Evolutionary conservation across 768 basidiomycete species (phyloP), one percentile per base, ranked within the genome.

Genomic region (Pholiota conissans): DNA sequence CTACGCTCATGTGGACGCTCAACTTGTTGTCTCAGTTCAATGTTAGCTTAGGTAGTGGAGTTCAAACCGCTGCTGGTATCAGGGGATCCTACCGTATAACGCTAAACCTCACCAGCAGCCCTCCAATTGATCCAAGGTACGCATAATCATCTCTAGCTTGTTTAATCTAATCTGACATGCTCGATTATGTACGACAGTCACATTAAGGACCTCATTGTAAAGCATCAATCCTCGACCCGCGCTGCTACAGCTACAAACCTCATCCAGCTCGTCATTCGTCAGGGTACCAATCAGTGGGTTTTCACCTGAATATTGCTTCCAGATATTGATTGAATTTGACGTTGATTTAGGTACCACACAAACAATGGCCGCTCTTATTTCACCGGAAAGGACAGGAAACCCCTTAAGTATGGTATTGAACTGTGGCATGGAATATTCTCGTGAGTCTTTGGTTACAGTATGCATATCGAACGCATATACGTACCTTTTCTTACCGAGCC

Each of bases 401-500:
- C 47, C 4, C 50, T 61, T 11, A 16, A 9, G 0, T 55, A 59
- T 3, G 75, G 74, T 3, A 62, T 84, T 0, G 78, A 81, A 35
- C 57, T 84, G 0, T 76, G 79, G 69, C 69, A 75, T 5, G 83
- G 83, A 0, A 81, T 73, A 39, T 83, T 76, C 54, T 81, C 82
- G 83, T 84, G 55, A 28, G 77, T 63, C 18, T 2, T 9, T 30
- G 24, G 20, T n/a, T n/a, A n/a, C n/a, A n/a, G n/a, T n/a, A n/a
- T n/a, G n/a, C n/a, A n/a, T n/a, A n/a, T n/a, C n/a, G n/a, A n/a
- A n/a, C n/a, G n/a, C n/a, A n/a, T 20, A n/a, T 5, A 37, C 30
- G 40, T 0, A 2, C 8, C 10, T 46, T 27, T 40, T 24, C 26
- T 22, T 11, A 20, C 28, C 3, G 10, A 5, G 18, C 18, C 9